These are phyloP conservation scores for Ananas comosus DNA, from an alignment of 176 grass and related monocot genomes.

Conservation along the genomic window DNA sequence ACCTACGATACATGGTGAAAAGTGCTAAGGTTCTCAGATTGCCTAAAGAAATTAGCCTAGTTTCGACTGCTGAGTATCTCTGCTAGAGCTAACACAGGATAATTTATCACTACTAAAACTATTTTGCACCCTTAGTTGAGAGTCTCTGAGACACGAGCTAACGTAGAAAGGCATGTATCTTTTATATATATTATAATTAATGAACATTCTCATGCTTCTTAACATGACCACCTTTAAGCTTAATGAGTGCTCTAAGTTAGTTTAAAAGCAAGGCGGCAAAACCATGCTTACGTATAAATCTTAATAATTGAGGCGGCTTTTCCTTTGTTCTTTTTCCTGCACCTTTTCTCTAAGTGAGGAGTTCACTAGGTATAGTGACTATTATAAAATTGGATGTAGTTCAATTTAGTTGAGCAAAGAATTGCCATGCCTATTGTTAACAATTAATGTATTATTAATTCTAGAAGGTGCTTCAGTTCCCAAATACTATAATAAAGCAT, in stretches of 20 bases:
- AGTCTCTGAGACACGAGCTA: constrained; percentile 8
- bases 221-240: constrained; percentile 21
- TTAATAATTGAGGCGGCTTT: background rate
- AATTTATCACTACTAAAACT: background rate
- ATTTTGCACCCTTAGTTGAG: constrained; percentile 17
- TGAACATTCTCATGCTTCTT: background rate
- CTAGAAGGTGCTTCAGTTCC: too few relatives aligned
- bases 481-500: too few relatives aligned
- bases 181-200: constrained; percentile 14
- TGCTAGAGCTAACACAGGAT: too few relatives aligned
- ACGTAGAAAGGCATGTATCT: constrained; percentile 19
- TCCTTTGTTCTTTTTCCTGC: background rate
- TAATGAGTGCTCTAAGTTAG: constrained; percentile 5
- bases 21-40: too few relatives aligned
- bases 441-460: too few relatives aligned
- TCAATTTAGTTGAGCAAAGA: background rate
- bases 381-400: background rate
- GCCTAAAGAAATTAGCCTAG: too few relatives aligned
- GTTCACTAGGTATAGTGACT: background rate
- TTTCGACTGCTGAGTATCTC: too few relatives aligned
- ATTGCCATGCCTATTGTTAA: background rate
- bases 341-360: background rate
- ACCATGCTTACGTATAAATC: background rate
- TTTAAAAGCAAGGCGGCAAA: constrained; percentile 4
- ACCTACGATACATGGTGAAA: too few relatives aligned